phyloP scores from a whole-genome alignment of 345 rosid species.

The Garcia nutans region DNA sequence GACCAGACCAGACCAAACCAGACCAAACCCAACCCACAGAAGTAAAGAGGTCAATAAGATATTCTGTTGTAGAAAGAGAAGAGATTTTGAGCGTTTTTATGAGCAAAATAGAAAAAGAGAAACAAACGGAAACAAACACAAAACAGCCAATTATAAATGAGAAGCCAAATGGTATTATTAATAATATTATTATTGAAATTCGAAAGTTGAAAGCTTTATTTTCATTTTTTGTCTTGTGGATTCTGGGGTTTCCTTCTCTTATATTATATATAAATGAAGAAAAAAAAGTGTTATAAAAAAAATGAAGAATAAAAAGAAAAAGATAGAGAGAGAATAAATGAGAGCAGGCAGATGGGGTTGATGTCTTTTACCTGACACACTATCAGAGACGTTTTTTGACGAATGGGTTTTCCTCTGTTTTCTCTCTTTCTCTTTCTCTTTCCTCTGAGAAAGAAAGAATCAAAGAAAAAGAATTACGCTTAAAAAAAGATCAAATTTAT shows the following conservation, averaged over 20 bases:
- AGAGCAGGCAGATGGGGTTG: conserved; percentile 11
- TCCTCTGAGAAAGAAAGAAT: not conserved
- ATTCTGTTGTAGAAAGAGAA: not conserved
- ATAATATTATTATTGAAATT: not conserved
- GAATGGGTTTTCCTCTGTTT: not conserved
- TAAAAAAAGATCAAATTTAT: no score
- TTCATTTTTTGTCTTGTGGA: no score
- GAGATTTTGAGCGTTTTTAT: not conserved
- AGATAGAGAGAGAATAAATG: conserved; percentile 14
- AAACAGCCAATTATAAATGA: conserved; percentile 19
- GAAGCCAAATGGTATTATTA: conserved; percentile 12
- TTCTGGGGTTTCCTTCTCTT: not conserved
- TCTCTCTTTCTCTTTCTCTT: not conserved
- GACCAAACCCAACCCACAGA: conserved; percentile 19
- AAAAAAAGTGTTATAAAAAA: no score
- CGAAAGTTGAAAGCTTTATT: not conserved
- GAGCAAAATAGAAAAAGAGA: not conserved
- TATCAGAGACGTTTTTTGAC: conserved; percentile 13
- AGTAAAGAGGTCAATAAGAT: no score
- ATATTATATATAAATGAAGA: not conserved
- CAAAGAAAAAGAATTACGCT: not conserved
- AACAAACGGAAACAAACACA: conserved; percentile 15
- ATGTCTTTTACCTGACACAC: conserved; percentile 28
- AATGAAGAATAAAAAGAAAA: not conserved
- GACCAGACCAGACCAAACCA: conserved; percentile 14